Conservation (phyloP, 1,139 yeast genomes). For the Scheffersomyces parashehatae region DNA sequence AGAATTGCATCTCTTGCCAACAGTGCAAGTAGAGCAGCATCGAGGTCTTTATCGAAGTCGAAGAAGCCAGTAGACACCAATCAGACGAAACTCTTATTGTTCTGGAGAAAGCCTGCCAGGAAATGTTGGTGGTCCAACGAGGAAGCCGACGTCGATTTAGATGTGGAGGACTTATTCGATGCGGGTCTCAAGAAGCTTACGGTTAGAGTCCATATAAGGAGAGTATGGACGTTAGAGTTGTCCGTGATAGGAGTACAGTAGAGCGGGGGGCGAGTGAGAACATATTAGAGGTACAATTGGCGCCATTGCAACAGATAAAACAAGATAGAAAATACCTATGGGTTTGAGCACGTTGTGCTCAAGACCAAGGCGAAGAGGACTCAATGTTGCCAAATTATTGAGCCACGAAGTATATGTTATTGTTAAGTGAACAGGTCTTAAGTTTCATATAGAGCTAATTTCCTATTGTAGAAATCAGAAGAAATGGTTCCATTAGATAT, state of each 20-base stretch:
- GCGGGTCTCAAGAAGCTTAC: slow-evolving; percentile 18
- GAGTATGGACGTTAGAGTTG: slow-evolving; percentile 86
- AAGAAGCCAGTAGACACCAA: slow-evolving; percentile 34
- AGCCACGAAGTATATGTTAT: no score
- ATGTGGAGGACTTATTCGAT: slow-evolving; percentile 22
- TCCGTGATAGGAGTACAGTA: slow-evolving; percentile 59
- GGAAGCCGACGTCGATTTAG: slow-evolving; percentile 52
- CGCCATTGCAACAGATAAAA: no score
- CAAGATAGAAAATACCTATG: no score
- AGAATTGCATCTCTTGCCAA: slow-evolving; percentile 44
- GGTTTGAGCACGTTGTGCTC: no score
- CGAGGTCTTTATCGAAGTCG: slow-evolving; percentile 53
- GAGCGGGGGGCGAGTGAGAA: neutral
- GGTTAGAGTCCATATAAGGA: slow-evolving; percentile 65
- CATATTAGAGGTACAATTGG: no score
- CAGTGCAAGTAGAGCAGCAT: slow-evolving; percentile 48
- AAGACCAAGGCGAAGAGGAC: no score
- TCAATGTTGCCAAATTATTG: no score
- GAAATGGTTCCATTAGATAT: no score
- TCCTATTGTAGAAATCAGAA: no score
- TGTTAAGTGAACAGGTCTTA: no score
- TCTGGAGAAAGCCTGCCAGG: slow-evolving; percentile 98
- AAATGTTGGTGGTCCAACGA: slow-evolving; percentile 98
- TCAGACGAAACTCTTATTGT: slow-evolving; percentile 75
- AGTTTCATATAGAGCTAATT: no score